phyloP scores from a whole-genome alignment of 139 green algal species.

The Chlorella sp. region DNA sequence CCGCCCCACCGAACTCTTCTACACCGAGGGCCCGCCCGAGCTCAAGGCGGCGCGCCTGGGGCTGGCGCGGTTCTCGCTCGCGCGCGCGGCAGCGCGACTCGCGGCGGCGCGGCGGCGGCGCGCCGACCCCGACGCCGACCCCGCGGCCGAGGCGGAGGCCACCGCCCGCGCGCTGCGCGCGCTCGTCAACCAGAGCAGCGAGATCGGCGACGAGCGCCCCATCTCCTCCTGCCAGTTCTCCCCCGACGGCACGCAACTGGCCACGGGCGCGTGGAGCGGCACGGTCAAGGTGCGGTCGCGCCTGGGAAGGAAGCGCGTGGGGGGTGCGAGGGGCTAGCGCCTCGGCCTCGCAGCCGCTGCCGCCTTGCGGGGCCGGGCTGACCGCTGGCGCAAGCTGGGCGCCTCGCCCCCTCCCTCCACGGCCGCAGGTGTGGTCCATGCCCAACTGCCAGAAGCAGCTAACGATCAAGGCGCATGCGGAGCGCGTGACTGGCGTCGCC shows the following conservation, averaged over 20 bases:
- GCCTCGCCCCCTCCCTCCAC: no score
- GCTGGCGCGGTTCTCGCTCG: constrained; percentile 82
- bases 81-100: constrained; percentile 65
- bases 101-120: constrained; percentile 50
- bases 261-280: constrained; percentile 79
- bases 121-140: constrained; percentile 51
- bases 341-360: no score
- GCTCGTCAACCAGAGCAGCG: constrained; percentile 50
- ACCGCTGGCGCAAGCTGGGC: no score
- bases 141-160: neutral
- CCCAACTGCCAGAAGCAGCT: constrained; percentile 41
- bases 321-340: no score
- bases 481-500: constrained; percentile 83
- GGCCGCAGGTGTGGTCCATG: constrained; percentile 64
- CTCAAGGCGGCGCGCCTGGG: constrained; percentile 59
- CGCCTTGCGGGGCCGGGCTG: no score
- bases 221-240: constrained; percentile 78
- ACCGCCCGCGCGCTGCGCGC: constrained; percentile 7
- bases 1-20: constrained; percentile 82
- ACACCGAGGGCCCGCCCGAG: constrained; percentile 82
- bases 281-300: constrained; percentile 35
- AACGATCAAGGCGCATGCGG: constrained; percentile 65
- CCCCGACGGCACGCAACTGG: constrained; percentile 63
- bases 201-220: constrained; percentile 90
- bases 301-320: neutral